phyloP scores from a whole-genome alignment of 164 flowering plant species.

The Sedum album region DNA sequence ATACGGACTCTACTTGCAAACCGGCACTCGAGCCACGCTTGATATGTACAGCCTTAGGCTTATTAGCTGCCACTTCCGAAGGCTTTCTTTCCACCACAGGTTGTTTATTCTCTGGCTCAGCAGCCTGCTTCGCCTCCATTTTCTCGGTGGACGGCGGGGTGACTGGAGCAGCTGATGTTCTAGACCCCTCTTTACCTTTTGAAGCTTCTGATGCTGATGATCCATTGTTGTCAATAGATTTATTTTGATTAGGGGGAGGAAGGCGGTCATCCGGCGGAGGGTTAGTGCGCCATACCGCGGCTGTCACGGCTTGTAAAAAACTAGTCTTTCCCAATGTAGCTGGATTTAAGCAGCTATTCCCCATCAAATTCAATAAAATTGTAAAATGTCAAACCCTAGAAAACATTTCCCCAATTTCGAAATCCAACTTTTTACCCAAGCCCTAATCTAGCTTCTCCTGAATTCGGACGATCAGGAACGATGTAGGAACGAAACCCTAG shows the following conservation, averaged over 20 bases:
- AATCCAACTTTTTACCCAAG: not conserved
- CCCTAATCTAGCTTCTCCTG: not conserved
- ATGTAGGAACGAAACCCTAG: not conserved
- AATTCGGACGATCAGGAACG: not conserved
- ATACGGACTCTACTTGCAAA: conserved; percentile 44
- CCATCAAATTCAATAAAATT: conserved; percentile 32
- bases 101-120: not conserved
- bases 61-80: not conserved
- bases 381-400: not conserved
- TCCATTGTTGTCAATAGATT: not conserved
- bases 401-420: not conserved
- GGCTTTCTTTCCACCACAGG: not conserved
- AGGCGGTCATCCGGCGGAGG: not conserved
- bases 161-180: not conserved
- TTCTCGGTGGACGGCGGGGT: not conserved
- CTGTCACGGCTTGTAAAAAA: not conserved
- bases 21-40: conserved; percentile 40
- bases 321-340: not conserved
- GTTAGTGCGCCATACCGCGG: not conserved
- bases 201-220: not conserved
- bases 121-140: not conserved
- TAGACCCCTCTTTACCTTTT: not conserved
- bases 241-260: not conserved
- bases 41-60: conserved; percentile 13
- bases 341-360: conserved; percentile 20